A percentile compares a stretch with the other conserved stretches of the same genome.
These are phyloP conservation scores for Suillus alpinus DNA, from an alignment of 768 basidiomycete species.

Conservation along the genomic window DNA sequence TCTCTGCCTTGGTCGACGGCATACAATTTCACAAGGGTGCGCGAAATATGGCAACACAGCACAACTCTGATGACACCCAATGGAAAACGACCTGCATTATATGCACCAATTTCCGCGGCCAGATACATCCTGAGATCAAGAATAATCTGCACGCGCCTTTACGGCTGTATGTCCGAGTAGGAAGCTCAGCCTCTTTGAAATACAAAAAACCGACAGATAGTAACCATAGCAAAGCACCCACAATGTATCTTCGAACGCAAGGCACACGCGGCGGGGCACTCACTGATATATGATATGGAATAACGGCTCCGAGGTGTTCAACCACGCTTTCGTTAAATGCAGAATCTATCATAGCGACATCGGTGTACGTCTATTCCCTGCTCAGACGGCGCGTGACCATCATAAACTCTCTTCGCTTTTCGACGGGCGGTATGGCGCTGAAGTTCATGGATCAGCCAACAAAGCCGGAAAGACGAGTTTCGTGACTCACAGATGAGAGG, in stretches of 20 bases:
- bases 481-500: slow-evolving; percentile 76
- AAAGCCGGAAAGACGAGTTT: not conserved
- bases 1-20: too few relatives aligned
- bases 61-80: not conserved
- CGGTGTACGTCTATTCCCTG: slow-evolving; percentile 59
- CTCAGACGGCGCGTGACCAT: not conserved
- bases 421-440: slow-evolving; percentile 18
- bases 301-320: slow-evolving; percentile 66
- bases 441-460: slow-evolving; percentile 5
- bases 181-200: not conserved
- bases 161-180: not conserved
- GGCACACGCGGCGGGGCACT: slow-evolving; percentile 63
- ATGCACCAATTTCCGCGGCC: not conserved
- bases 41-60: not conserved
- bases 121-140: not conserved
- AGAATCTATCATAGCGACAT: slow-evolving; percentile 73
- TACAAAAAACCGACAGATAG: not conserved
- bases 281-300: slow-evolving; percentile 53
- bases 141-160: not conserved
- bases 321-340: slow-evolving; percentile 59
- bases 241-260: slow-evolving; percentile 12
- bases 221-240: not conserved
- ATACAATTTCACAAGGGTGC: not conserved
- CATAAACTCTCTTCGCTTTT: not conserved
- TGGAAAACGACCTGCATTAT: not conserved